Percentiles rank a stretch among this genome's conserved stretches.
These are phyloP conservation scores for Verbena officinalis DNA, from an alignment of 257 asterid species.

Conservation along the genomic window DNA sequence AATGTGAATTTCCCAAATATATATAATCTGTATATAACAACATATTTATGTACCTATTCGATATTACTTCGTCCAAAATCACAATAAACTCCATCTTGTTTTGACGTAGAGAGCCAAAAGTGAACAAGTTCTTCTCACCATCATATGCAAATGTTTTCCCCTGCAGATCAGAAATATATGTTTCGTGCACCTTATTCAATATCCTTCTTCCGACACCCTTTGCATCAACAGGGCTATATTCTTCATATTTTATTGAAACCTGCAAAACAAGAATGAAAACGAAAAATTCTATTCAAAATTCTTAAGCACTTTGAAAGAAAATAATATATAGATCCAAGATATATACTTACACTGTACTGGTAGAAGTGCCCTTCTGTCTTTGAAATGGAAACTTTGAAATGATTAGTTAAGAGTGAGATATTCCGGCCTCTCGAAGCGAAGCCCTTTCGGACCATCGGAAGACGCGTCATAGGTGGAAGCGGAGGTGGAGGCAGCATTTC, in stretches of 20 bases:
- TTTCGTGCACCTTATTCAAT: conserved; percentile 48
- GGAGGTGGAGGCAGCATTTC: conserved; percentile 46
- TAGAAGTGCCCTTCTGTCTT: conserved; percentile 49
- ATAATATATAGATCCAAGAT: background rate
- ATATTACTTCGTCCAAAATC: conserved; percentile 48
- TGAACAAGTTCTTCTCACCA: conserved; percentile 71
- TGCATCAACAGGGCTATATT: conserved; percentile 56
- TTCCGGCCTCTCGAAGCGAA: conserved; percentile 44
- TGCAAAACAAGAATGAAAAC: conserved; percentile 31
- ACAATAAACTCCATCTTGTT: conserved; percentile 55
- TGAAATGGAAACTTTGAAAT: conserved; percentile 50
- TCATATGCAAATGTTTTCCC: conserved; percentile 65
- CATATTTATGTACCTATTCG: conserved; percentile 37
- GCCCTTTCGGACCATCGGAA: conserved; percentile 54
- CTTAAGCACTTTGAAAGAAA: no score
- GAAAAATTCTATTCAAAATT: no score
- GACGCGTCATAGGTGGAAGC: conserved; percentile 38
- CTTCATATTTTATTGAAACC: conserved; percentile 67
- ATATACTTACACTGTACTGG: conserved; percentile 62
- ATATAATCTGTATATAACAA: background rate
- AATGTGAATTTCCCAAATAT: no score
- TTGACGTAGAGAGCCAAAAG: conserved; percentile 65
- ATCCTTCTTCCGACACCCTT: conserved; percentile 65
- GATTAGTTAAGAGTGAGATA: conserved; percentile 54
- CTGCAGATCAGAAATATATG: conserved; percentile 46